Evolutionary conservation across 73 alveolate species (phyloP).

Genomic region (Halteria grandinella): DNA sequence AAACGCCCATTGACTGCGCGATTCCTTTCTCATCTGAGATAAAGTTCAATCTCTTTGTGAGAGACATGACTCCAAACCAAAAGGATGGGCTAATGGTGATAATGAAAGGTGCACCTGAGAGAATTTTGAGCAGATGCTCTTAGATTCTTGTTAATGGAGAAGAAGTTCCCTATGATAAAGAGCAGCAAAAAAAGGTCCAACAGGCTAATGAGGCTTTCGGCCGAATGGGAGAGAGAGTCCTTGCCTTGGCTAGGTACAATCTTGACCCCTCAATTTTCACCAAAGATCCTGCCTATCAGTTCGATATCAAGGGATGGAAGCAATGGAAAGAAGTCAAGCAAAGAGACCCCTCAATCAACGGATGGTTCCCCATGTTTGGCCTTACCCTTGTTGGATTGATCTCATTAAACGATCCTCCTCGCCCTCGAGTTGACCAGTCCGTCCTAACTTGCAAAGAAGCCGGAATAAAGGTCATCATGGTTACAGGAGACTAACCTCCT

Average conservation of each 20-base stretch:
- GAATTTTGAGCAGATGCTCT: constrained; percentile 86
- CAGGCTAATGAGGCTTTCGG: constrained; percentile 75
- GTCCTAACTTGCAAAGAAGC: constrained; percentile 86
- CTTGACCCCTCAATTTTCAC: constrained; percentile 62
- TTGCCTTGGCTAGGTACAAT: constrained; percentile 77
- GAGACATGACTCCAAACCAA: constrained; percentile 36
- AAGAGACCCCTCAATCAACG: constrained; percentile 57
- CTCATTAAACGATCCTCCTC: constrained; percentile 96
- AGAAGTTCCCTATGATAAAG: constrained; percentile 43
- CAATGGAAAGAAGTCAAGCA: constrained; percentile 48
- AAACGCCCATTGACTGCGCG: neutral
- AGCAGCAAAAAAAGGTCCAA: constrained; percentile 59
- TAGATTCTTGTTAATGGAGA: constrained; percentile 42
- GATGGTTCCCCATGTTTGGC: constrained; percentile 69
- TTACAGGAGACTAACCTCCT: constrained; percentile 96
- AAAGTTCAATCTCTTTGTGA: constrained; percentile 33
- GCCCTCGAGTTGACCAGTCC: constrained; percentile 79
- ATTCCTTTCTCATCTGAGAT: constrained; percentile 42
- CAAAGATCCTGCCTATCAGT: constrained; percentile 37
- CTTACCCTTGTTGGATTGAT: constrained; percentile 90
- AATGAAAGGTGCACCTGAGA: constrained; percentile 98
- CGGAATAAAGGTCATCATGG: constrained; percentile 97
- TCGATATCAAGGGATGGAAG: constrained; percentile 35
- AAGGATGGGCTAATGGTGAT: constrained; percentile 57
- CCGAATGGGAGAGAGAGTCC: constrained; percentile 86